Base-by-base conservation (phyloP, 1,139 yeast species). In the Saccharomyces hybrid region DNA sequence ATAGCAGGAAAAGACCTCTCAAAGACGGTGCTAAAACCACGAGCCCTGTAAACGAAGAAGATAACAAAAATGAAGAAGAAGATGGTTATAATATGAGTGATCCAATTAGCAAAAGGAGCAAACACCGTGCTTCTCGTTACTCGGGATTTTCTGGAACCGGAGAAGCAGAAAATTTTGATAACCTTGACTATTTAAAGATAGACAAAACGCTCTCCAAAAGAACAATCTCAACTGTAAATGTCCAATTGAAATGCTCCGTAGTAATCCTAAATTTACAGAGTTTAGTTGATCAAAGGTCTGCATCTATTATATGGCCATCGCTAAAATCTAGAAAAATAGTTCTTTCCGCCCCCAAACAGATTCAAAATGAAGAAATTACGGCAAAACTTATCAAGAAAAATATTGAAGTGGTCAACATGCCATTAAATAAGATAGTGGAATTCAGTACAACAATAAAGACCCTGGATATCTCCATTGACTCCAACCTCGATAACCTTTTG, bases 181-280 rank as follows among this genome's bases (percentile, higher is more conserved):
- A 77, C 60, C 73, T 78, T 29, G 73, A 75, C 42, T 74, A 77
- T 47, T 73, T 88, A 56, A 88, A 86, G 60, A 71, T 83, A 48
- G 75, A 73, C 58, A 75, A 75, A 6, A 19, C 50, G 2, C 31
- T 19, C 46, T 96, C 96, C 0, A 73, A 78, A 47, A 75, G 77
- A 50, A 70, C 84, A 54, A 70, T 73, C 0, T 64, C 71, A 0
- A 57, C 57, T 2, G 65, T 70, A 1, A 75, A 76, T 27, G 69
- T 86, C 23, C 74, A 72, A 13, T 73, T 88, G 3, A 74, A 85
- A 57, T 90, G 97, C 70, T 85, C 84, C 0, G 73, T 91, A 23
- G 80, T 89, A 6, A 90, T 77, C 68, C 81, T 93, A 54, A 98
- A 93, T 68, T 76, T 91, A 58, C 82, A 91, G 14, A 97, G 97